Evolutionary conservation across 805 yeast genomes (phyloP), one percentile per base, ranked within the genome.

Genomic region (Suhomyces vadensis): DNA sequence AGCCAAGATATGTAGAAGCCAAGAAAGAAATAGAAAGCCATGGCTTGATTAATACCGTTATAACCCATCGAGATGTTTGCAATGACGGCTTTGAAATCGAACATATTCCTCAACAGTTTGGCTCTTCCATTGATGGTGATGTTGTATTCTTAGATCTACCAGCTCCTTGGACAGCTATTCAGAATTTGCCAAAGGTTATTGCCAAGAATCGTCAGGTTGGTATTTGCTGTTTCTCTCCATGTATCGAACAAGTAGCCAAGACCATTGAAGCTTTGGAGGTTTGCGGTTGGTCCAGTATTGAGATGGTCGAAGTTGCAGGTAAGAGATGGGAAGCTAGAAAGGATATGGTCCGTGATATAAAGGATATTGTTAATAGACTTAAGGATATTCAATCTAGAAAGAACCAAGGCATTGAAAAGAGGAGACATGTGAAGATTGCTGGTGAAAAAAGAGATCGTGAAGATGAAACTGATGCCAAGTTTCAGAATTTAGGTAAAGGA

Each of bases 161-260:
- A 3, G 83, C 96, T 4, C 99, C 99, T 6, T 92, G 98, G 97
- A 82, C 81, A 27, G 99, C 99, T 5, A 85, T 94, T 42, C 88
- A 89, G 5, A 84, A 85, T 63, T 66, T 92, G 37, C 67, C 73
- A 9, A 53, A 58, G 24, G 95, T 86, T 1, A 74, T 87, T 11
- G 67, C 85, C 6, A 62, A 68, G 6, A 67, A 67, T 14, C 70
- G 74, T 43, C 71, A 74, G 21, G 87, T 82, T 17, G 82, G 86
- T 2, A 76, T 94, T 42, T 94, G 99, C 66, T 94, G 99, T 65
- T 94, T 94, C 60, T 87, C 96, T 31, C 99, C 99, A 7, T 94
- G 99, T 65, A 87, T 94, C 38, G 99, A 94, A 66, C 99, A 94
- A 68, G 99, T 94, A 3, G 85, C 85, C 46, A 84, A 87, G 60